phyloP scores from a whole-genome alignment of 805 yeast genomes.

The Kodamaea leandrae region DNA sequence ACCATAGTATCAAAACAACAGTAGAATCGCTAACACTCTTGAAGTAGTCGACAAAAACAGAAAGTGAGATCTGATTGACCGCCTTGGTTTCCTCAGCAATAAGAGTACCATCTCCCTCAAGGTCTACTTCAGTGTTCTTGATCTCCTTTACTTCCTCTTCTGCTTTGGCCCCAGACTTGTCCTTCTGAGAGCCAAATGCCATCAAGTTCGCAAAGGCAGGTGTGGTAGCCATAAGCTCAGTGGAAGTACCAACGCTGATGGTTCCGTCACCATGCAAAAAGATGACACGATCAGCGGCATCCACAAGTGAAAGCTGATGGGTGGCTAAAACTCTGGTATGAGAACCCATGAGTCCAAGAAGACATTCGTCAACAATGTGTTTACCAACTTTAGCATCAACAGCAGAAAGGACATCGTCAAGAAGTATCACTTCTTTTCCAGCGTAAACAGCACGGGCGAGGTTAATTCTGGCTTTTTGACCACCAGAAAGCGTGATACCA shows the following conservation, averaged over 20 bases:
- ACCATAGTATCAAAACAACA: neutral
- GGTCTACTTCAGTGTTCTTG: too few species aligned
- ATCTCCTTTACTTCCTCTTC: conserved; percentile 1
- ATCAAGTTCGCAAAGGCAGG: conserved; percentile 36
- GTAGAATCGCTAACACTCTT: conserved; percentile 5
- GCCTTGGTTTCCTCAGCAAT: conserved; percentile 20
- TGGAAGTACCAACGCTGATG: conserved; percentile 57
- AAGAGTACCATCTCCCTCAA: conserved; percentile 3
- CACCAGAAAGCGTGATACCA: conserved; percentile 82
- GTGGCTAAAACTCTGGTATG: conserved; percentile 79
- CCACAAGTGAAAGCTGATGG: conserved; percentile 73
- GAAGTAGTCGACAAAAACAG: conserved; percentile 33
- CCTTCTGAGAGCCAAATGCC: conserved; percentile 31
- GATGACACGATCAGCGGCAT: conserved; percentile 65
- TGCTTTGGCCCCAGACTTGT: conserved; percentile 1
- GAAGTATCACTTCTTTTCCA: conserved; percentile 59
- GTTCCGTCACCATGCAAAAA: conserved; percentile 66
- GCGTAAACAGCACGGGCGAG: conserved; percentile 79
- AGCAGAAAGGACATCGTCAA: conserved; percentile 82
- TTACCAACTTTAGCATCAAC: conserved; percentile 85
- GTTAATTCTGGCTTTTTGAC: conserved; percentile 80
- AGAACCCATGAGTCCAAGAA: conserved; percentile 53
- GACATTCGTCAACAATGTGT: conserved; percentile 69
- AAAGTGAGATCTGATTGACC: conserved; percentile 27
- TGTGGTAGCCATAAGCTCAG: conserved; percentile 44